These are phyloP conservation scores for Clitocybe nebularis DNA, from an alignment of 1,284 basidiomycete species.

Conservation along the genomic window DNA sequence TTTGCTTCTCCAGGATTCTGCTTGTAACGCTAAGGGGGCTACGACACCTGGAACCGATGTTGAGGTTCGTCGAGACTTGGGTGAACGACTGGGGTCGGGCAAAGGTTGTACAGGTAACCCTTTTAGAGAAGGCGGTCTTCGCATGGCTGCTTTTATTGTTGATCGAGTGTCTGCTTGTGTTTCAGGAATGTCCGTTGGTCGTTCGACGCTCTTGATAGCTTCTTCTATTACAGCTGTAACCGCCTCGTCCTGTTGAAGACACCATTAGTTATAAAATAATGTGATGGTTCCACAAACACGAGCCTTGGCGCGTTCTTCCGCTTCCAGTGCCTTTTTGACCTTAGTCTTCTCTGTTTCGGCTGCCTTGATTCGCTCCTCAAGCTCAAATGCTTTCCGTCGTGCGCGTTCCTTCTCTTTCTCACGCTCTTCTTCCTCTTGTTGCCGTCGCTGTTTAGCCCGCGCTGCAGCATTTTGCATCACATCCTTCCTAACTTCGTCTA, in stretches of 20 bases:
- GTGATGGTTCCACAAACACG: conserved; percentile 9
- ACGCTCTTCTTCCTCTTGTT: conserved; percentile 85
- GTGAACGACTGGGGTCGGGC: conserved; percentile 23
- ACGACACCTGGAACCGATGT: conserved; percentile 15
- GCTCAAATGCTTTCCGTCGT: conserved; percentile 77
- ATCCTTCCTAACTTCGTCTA: conserved; percentile 73
- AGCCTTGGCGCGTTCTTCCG: conserved; percentile 9
- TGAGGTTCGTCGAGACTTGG: conserved; percentile 19
- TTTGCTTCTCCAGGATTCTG: conserved; percentile 64
- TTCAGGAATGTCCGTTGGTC: neutral
- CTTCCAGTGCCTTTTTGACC: conserved; percentile 19
- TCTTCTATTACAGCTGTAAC: conserved; percentile 44
- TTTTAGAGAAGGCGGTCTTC: conserved; percentile 31
- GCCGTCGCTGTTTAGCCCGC: conserved; percentile 73
- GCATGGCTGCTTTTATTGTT: conserved; percentile 13
- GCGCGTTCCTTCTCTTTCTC: conserved; percentile 84
- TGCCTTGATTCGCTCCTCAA: conserved; percentile 72
- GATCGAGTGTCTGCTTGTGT: conserved; percentile 8
- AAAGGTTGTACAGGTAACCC: conserved; percentile 21
- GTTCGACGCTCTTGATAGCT: conserved; percentile 29
- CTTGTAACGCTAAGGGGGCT: conserved; percentile 29
- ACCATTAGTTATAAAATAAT: neutral
- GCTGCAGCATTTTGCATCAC: conserved; percentile 91
- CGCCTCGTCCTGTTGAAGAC: conserved; percentile 26
- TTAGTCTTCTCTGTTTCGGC: conserved; percentile 34